Evolutionary conservation across 345 rosid species (phyloP).

Genomic region (Brassica incana): DNA sequence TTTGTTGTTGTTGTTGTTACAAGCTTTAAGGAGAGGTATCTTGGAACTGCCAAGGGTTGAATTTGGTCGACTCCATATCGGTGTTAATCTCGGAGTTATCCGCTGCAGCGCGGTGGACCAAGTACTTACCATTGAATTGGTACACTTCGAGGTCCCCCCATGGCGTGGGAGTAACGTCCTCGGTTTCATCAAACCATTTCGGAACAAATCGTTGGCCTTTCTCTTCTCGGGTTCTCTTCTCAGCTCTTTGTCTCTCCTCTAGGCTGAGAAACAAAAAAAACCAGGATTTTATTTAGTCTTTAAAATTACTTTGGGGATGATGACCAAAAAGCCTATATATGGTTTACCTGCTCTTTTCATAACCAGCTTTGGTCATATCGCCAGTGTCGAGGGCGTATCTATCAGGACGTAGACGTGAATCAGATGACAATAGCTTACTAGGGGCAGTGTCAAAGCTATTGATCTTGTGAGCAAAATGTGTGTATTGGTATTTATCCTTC

Average conservation of each 20-base stretch:
- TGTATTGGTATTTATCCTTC: conserved; percentile 65
- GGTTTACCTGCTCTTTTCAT: conserved; percentile 63
- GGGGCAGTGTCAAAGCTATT: conserved; percentile 83
- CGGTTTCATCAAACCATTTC: conserved; percentile 65
- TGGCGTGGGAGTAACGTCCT: conserved; percentile 62
- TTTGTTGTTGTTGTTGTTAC: neutral
- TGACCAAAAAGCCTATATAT: neutral
- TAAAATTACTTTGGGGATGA: neutral
- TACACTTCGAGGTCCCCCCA: conserved; percentile 79
- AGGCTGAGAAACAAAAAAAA: conserved; percentile 2
- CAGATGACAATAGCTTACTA: conserved; percentile 65
- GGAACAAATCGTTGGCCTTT: conserved; percentile 54
- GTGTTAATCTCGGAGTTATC: conserved; percentile 44
- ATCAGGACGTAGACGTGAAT: conserved; percentile 78
- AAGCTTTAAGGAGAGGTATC: conserved; percentile 35
- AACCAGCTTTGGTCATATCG: conserved; percentile 62
- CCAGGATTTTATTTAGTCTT: neutral
- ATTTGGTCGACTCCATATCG: conserved; percentile 42
- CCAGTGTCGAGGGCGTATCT: conserved; percentile 74
- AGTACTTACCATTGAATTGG: conserved; percentile 66
- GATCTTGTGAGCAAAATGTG: conserved; percentile 76
- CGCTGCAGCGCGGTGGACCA: conserved; percentile 44
- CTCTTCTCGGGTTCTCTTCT: conserved; percentile 61
- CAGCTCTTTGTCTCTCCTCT: conserved; percentile 72
- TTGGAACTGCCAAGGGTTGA: conserved; percentile 69